phyloP scores from a whole-genome alignment of 208 protist genomes.

The Trypanosoma conorhini region DNA sequence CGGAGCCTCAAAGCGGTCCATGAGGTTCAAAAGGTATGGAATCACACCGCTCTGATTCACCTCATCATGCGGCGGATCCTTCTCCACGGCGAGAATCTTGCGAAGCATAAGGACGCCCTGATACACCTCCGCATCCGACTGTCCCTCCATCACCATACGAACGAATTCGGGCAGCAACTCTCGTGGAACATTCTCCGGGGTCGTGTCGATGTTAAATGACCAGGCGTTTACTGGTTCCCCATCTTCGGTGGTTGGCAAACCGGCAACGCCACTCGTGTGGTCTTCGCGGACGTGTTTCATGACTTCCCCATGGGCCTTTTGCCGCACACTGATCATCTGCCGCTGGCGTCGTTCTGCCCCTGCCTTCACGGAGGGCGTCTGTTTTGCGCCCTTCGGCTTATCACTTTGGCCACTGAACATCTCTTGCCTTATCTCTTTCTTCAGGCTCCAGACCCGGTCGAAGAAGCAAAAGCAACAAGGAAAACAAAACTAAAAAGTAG shows the following conservation, averaged over 20 bases:
- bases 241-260: slow-evolving; percentile 1
- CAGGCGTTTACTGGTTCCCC: slow-evolving; percentile 40
- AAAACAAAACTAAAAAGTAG: slow-evolving; percentile 22
- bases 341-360: slow-evolving; percentile 72
- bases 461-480: slow-evolving; percentile 19
- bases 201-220: slow-evolving; percentile 45
- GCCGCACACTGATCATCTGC: slow-evolving; percentile 63
- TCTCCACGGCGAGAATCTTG: slow-evolving; percentile 93
- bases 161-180: slow-evolving; percentile 67
- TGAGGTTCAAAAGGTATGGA: slow-evolving; percentile 93
- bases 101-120: slow-evolving; percentile 83
- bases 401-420: slow-evolving; percentile 54
- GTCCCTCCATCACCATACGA: slow-evolving; percentile 51
- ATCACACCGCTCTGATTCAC: slow-evolving; percentile 95
- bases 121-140: slow-evolving; percentile 54
- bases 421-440: slow-evolving; percentile 1
- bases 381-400: slow-evolving; percentile 51
- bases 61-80: slow-evolving; percentile 95
- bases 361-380: slow-evolving; percentile 53
- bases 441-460: background rate
- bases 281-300: slow-evolving; percentile 74
- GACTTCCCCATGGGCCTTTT: slow-evolving; percentile 54
- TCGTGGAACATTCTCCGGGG: slow-evolving; percentile 62
- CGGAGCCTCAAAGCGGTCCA: slow-evolving; percentile 72
- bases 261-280: slow-evolving; percentile 15